Percentiles rank a stretch among this genome's conserved stretches.
phyloP scores from a whole-genome alignment of 164 flowering plant species.

The Macadamia integrifolia region DNA sequence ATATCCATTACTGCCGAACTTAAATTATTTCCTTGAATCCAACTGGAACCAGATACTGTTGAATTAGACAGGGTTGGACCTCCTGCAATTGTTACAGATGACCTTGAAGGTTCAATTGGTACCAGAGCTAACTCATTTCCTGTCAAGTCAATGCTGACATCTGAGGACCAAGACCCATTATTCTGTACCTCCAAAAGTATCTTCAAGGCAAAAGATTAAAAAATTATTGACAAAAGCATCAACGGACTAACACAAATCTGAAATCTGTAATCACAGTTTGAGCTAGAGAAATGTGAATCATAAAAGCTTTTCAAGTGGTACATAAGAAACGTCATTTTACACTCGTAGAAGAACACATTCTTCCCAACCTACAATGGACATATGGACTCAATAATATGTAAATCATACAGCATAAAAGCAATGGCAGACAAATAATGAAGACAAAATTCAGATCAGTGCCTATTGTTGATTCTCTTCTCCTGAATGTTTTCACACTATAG shows the following conservation, averaged over 20 bases:
- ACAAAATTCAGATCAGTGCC: too few relatives aligned
- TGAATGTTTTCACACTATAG: too few relatives aligned
- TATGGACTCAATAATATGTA: background rate
- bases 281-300: too few relatives aligned
- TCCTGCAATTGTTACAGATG: conserved; percentile 66
- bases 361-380: background rate
- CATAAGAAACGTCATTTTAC: too few relatives aligned
- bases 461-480: too few relatives aligned
- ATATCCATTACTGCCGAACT: conserved; percentile 30
- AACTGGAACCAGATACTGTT: conserved; percentile 32
- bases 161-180: conserved; percentile 40
- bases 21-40: conserved; percentile 31
- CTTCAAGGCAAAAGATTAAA: conserved; percentile 29
- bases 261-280: background rate
- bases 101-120: conserved; percentile 71
- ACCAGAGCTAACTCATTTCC: conserved; percentile 79
- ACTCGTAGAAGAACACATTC: background rate
- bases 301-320: too few relatives aligned
- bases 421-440: too few relatives aligned
- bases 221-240: background rate
- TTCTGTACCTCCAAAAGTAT: conserved; percentile 70
- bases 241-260: background rate
- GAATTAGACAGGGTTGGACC: conserved; percentile 69
- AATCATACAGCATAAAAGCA: too few relatives aligned
- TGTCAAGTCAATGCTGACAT: conserved; percentile 45